These are phyloP conservation scores for Saccharomyces hybrid DNA, from an alignment of 1,139 yeast species.

Conservation along the genomic window DNA sequence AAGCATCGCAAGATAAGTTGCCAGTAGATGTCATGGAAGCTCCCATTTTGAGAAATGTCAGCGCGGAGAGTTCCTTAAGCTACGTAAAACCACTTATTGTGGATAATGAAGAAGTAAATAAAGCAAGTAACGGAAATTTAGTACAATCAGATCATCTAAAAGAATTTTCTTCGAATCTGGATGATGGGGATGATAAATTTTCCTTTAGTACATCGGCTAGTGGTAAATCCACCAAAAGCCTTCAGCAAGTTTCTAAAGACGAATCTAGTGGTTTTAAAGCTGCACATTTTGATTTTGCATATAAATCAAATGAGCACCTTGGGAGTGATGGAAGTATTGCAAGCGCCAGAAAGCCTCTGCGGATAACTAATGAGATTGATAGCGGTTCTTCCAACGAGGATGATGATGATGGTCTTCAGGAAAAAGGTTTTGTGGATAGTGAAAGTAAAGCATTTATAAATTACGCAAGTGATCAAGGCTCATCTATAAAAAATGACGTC, in stretches of 20 bases:
- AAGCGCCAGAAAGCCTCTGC: background rate
- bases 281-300: conserved; percentile 6
- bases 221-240: conserved; percentile 14
- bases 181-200: conserved; percentile 13
- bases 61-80: conserved; percentile 10
- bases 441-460: background rate
- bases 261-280: conserved; percentile 1
- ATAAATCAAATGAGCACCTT: conserved; percentile 1
- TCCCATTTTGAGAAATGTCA: background rate
- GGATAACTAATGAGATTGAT: background rate
- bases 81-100: conserved; percentile 14
- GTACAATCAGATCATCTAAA: background rate
- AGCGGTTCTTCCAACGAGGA: background rate
- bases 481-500: background rate
- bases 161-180: conserved; percentile 3
- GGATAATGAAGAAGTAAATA: background rate
- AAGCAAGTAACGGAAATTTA: background rate
- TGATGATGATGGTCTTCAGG: background rate
- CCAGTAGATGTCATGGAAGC: background rate
- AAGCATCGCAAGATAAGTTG: background rate
- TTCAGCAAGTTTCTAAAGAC: conserved; percentile 15
- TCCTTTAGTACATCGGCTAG: conserved; percentile 19
- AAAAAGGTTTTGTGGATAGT: background rate
- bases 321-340: conserved; percentile 1
- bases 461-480: background rate